Evolutionary conservation across 768 basidiomycete genomes (phyloP), one percentile per base, ranked within the genome.

Genomic region (Gelatoporia subvermispora): DNA sequence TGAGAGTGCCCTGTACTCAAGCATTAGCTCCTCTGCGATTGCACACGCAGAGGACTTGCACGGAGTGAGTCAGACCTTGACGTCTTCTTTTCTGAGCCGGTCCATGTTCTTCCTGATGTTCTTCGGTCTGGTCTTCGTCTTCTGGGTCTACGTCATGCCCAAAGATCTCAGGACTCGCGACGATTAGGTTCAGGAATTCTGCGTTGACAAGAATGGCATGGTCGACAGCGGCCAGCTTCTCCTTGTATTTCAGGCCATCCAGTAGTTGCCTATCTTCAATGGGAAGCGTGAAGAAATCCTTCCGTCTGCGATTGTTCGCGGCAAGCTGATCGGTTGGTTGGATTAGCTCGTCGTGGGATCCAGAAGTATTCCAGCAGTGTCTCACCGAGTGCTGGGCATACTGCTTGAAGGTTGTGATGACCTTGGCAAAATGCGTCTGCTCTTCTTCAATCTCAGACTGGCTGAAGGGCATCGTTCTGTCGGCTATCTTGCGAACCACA

Each of bases 91-190:
- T n/a, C n/a, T n/a, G n/a, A n/a, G n/a, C n/a, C n/a, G n/a, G n/a
- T n/a, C n/a, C n/a, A n/a, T n/a, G n/a, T n/a, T 13, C 36, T 35
- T 23, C 28, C 34, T 36, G 25, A 37, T 35, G 5, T 18, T 45
- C 41, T 20, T 18, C 8, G 18, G 40, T 35, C 53, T 61, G 36
- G 43, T 55, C 69, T 1, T 66, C 69, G 3, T 58, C 67, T 1
- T 59, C 56, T 3, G 64, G 53, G 7, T 60, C 61, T 15, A 70
- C 42, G 16, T 72, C 77, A 52, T 79, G 77, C 15, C 79, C 84
- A 57, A 93, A 94, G 22, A 95, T 90, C 57, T 85, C 84, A 0
- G 91, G 87, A 65, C 88, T 76, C 13, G 78, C 81, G 10, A 90
- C 81, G 54, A 95, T 84, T 52, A 77, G 69, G 3, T 75, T 71